Conservation (phyloP, 176 grass and related monocot genomes). For the Metroxylon sagu region DNA sequence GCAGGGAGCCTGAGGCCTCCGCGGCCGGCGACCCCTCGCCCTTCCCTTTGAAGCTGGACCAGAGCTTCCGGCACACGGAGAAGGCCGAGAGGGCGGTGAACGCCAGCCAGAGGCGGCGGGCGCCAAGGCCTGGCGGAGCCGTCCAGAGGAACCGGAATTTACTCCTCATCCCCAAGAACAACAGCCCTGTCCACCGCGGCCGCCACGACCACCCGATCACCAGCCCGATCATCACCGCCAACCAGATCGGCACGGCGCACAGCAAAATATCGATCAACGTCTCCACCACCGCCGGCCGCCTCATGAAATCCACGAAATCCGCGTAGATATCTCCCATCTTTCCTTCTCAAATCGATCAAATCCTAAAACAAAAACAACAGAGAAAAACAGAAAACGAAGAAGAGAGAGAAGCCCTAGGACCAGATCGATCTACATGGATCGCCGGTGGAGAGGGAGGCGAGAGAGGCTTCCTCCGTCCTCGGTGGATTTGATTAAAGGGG, state of each 20-base stretch:
- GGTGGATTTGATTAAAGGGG: too few relatives aligned
- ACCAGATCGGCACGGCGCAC: conserved; percentile 96
- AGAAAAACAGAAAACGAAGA: too few relatives aligned
- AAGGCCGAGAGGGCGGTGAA: conserved; percentile 93
- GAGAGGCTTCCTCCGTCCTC: too few relatives aligned
- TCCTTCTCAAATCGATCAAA: not conserved
- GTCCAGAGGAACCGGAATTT: conserved; percentile 64
- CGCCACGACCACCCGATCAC: conserved; percentile 85
- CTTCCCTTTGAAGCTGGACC: conserved; percentile 32
- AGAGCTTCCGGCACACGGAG: conserved; percentile 62
- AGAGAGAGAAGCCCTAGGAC: too few relatives aligned
- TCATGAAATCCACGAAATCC: conserved; percentile 55
- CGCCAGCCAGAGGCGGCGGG: conserved; percentile 80
- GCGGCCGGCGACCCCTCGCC: not conserved
- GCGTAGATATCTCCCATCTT: conserved; percentile 71
- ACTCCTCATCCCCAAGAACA: conserved; percentile 73
- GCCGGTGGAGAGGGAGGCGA: too few relatives aligned
- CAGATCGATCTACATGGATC: too few relatives aligned
- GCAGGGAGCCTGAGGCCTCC: not conserved
- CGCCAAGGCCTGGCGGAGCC: conserved; percentile 73
- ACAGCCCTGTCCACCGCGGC: conserved; percentile 82
- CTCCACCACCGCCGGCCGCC: conserved; percentile 65
- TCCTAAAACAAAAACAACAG: too few relatives aligned
- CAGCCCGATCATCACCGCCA: conserved; percentile 93
- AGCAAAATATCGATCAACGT: conserved; percentile 79